Conservation (phyloP, 2,329 filamentous ascomycete species). For the Colletotrichum musicola region DNA sequence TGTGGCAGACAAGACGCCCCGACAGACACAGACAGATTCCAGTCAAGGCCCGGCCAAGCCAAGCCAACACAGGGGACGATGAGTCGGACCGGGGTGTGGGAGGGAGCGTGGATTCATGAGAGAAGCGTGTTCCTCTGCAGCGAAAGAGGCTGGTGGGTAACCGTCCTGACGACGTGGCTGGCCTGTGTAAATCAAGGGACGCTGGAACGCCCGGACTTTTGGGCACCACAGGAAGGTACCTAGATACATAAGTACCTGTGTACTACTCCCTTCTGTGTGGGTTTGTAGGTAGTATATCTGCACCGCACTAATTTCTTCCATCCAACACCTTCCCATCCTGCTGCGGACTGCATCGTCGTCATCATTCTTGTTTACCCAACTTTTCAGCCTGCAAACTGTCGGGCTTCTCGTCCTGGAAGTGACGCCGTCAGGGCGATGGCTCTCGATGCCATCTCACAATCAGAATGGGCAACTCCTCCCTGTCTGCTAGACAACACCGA, state of each 20-base stretch:
- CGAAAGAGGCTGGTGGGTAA: slow-evolving; percentile 13
- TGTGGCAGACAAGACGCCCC: slow-evolving; percentile 43
- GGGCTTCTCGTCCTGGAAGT: neutral
- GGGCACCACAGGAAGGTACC: neutral
- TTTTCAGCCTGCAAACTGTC: neutral
- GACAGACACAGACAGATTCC: slow-evolving; percentile 46
- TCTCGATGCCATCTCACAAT: neutral
- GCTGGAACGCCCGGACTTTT: too few relatives aligned
- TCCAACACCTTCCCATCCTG: slow-evolving; percentile 14
- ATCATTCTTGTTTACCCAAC: slow-evolving; percentile 13
- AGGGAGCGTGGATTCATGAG: slow-evolving; percentile 16
- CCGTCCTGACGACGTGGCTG: slow-evolving; percentile 17
- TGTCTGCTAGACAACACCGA: neutral
- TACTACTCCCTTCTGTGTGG: neutral
- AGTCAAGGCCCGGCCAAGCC: slow-evolving; percentile 32
- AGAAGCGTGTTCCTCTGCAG: slow-evolving; percentile 19
- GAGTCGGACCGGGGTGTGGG: slow-evolving; percentile 23
- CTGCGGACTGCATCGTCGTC: slow-evolving; percentile 27
- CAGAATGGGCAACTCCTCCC: neutral
- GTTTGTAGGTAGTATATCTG: too few relatives aligned
- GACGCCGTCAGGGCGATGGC: neutral
- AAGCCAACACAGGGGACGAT: slow-evolving; percentile 32
- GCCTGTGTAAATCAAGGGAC: slow-evolving; percentile 21
- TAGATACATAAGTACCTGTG: neutral
- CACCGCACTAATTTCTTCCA: too few relatives aligned